phyloP scores from a whole-genome alignment of 371 early-diverging fungal genomes.

The Vairimorpha ceranae region DNA sequence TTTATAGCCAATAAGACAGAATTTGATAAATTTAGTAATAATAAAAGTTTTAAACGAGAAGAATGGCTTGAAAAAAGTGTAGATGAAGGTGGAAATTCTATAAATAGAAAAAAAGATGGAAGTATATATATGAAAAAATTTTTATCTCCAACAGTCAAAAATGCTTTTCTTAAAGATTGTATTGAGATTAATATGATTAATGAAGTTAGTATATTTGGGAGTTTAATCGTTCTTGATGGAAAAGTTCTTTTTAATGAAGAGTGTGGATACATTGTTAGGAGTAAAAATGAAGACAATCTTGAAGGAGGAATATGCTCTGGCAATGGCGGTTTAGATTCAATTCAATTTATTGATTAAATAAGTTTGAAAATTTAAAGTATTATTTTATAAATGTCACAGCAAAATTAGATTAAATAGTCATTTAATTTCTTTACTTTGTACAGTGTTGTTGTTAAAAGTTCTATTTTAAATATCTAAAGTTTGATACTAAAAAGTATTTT shows the following conservation, averaged over 20 bases:
- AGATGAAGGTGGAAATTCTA: conserved; percentile 41
- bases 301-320: conserved; percentile 50
- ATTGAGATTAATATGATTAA: conserved; percentile 12
- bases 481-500: too few relatives aligned
- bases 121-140: conserved; percentile 46
- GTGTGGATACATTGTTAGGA: conserved; percentile 38
- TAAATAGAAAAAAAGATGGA: not conserved
- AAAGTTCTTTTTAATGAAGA: not conserved
- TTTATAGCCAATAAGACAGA: not conserved
- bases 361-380: too few relatives aligned
- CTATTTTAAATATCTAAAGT: too few relatives aligned
- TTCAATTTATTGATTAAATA: not conserved
- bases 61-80: conserved; percentile 32
- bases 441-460: too few relatives aligned
- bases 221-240: not conserved
- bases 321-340: conserved; percentile 37
- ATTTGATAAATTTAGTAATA: not conserved
- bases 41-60: not conserved
- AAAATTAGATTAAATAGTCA: too few relatives aligned
- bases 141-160: not conserved
- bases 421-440: too few relatives aligned
- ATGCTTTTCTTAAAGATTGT: conserved; percentile 1
- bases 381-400: too few relatives aligned
- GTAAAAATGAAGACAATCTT: conserved; percentile 28
- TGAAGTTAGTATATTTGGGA: conserved; percentile 47